These are phyloP conservation scores for Cenchrus fungigraminus DNA, from an alignment of 176 grass and related monocot genomes.

Conservation along the genomic window DNA sequence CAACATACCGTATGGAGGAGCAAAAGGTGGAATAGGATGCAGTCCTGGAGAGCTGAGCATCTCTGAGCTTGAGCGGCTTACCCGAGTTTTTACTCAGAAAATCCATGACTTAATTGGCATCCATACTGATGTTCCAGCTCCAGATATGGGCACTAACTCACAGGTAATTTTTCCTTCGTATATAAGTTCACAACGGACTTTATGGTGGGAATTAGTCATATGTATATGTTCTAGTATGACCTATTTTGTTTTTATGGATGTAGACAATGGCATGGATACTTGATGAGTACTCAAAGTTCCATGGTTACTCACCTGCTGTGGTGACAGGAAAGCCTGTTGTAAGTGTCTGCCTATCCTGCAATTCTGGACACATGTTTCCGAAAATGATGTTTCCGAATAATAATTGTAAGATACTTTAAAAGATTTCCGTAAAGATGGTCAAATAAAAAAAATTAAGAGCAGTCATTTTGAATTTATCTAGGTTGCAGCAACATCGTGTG, in stretches of 20 bases:
- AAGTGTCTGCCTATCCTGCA: conserved; percentile 35
- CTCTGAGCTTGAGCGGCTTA: conserved; percentile 85
- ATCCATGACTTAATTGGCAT: conserved; percentile 96
- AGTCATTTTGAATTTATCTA: conserved; percentile 5
- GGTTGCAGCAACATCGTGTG: neutral
- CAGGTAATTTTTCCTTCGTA: conserved; percentile 53
- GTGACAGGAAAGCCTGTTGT: conserved; percentile 98
- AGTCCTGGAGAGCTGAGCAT: conserved; percentile 75
- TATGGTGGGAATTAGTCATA: neutral
- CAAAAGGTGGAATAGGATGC: conserved; percentile 95
- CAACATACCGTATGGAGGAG: conserved; percentile 94
- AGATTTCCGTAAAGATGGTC: neutral
- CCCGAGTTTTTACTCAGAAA: conserved; percentile 93
- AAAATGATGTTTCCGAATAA: conserved; percentile 9
- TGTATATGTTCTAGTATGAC: neutral
- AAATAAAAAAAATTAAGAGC: neutral
- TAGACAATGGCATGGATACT: conserved; percentile 98
- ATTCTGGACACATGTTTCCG: neutral
- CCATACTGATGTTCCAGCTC: conserved; percentile 89
- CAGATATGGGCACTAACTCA: conserved; percentile 94
- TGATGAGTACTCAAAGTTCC: conserved; percentile 95
- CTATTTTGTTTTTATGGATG: conserved; percentile 2
- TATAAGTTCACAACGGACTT: conserved; percentile 3
- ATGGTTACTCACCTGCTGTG: conserved; percentile 91
- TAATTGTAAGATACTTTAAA: neutral